Evolutionary conservation across 106 monocot species (phyloP).

Genomic region (Dendrobium nobile): DNA sequence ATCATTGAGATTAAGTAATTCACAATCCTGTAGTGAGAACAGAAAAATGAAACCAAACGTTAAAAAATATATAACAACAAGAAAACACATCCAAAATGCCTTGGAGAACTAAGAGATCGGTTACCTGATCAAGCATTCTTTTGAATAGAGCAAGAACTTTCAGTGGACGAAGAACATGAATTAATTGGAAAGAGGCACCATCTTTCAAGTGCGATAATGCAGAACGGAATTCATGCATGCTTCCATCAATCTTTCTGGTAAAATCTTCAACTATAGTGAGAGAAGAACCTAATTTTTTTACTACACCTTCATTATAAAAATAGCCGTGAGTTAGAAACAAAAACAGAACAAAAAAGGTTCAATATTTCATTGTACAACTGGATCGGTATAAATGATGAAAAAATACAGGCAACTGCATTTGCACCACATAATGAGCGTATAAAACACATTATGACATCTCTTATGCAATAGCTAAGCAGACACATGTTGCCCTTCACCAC

Average conservation of each 20-base stretch:
- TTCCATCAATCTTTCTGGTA: conserved; percentile 36
- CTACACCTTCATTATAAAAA: conserved; percentile 46
- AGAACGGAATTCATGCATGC: conserved; percentile 33
- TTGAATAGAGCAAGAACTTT: conserved; percentile 59
- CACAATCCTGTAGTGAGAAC: conserved; percentile 67
- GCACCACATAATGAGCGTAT: neutral
- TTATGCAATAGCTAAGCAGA: neutral
- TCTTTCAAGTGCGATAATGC: conserved; percentile 65
- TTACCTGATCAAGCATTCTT: conserved; percentile 83
- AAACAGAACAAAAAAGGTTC: neutral
- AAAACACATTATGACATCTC: neutral
- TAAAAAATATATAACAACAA: conserved; percentile 4
- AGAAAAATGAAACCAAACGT: neutral
- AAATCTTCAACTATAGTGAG: conserved; percentile 60
- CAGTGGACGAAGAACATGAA: conserved; percentile 39
- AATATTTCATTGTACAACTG: neutral
- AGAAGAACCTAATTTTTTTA: conserved; percentile 49
- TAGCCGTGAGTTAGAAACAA: neutral
- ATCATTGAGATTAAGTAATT: conserved; percentile 70
- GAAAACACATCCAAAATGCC: neutral
- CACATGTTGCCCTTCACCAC: neutral
- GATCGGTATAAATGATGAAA: neutral
- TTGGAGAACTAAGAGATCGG: neutral
- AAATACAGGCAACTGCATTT: neutral
- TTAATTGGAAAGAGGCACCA: conserved; percentile 27